phyloP scores from a whole-genome alignment of 1,284 basidiomycete genomes.

The Bondarzewia mesenterica region DNA sequence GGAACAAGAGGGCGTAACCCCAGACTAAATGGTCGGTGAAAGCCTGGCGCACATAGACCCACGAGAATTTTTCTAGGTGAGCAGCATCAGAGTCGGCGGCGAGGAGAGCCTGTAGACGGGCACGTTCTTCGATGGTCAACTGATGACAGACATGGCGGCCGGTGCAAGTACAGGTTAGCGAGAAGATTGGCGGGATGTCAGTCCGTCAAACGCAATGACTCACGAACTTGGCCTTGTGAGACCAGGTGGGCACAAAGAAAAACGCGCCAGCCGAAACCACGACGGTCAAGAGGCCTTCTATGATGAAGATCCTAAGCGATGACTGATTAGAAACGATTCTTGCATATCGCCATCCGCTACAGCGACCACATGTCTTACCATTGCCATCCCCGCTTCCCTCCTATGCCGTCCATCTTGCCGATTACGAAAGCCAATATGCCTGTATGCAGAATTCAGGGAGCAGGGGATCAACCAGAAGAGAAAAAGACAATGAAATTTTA shows the following conservation, averaged over 20 bases:
- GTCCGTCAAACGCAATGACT: conserved; percentile 11
- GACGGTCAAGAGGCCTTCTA: conserved; percentile 50
- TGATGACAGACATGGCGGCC: conserved; percentile 19
- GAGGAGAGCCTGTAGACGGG: conserved; percentile 37
- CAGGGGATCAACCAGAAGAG: too few species aligned
- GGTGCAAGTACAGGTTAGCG: too few species aligned
- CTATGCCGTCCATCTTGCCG: conserved; percentile 51
- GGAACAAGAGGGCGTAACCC: conserved; percentile 59
- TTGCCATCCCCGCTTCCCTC: conserved; percentile 46
- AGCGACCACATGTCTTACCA: conserved; percentile 30
- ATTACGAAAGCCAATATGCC: conserved; percentile 49
- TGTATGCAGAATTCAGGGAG: conserved; percentile 18
- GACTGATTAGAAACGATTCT: background rate
- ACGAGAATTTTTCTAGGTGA: conserved; percentile 38
- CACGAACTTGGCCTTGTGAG: conserved; percentile 47
- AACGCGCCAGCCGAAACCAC: conserved; percentile 40
- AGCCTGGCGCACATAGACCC: conserved; percentile 45
- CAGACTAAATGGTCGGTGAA: conserved; percentile 54
- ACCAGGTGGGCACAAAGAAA: conserved; percentile 51
- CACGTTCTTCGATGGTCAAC: conserved; percentile 42
- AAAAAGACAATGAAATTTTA: too few species aligned
- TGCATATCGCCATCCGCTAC: too few species aligned
- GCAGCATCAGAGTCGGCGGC: conserved; percentile 47
- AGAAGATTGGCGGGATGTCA: too few species aligned
- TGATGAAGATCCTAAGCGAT: conserved; percentile 47